These are phyloP conservation scores for Trametes cubensis DNA, from an alignment of 768 basidiomycete genomes.

Conservation along the genomic window DNA sequence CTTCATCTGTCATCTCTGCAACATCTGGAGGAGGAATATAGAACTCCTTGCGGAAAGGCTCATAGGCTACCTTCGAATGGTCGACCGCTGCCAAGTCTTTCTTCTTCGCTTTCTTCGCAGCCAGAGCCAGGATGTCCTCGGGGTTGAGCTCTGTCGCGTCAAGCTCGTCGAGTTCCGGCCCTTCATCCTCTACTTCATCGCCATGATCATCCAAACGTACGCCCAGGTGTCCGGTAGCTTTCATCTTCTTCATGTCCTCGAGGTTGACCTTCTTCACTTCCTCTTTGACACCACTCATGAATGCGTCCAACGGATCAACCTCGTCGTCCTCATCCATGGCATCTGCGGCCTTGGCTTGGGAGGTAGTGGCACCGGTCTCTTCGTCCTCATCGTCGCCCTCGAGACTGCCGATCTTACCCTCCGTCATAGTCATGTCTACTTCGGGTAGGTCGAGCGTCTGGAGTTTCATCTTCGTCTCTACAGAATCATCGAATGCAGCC, in stretches of 20 bases:
- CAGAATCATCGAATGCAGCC: constrained; percentile 80
- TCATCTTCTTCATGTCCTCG: constrained; percentile 80
- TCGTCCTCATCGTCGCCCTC: constrained; percentile 91
- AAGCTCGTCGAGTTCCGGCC: constrained; percentile 70
- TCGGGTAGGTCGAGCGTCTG: constrained; percentile 91
- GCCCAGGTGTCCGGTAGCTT: constrained; percentile 48
- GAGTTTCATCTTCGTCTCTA: constrained; percentile 84
- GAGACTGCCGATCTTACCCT: constrained; percentile 78
- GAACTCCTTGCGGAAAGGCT: constrained; percentile 96
- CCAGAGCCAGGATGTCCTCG: constrained; percentile 94
- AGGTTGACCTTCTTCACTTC: constrained; percentile 91
- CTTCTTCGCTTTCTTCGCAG: constrained; percentile 97
- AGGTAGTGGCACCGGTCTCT: constrained; percentile 67
- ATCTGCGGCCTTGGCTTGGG: constrained; percentile 73
- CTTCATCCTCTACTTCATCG: constrained; percentile 70
- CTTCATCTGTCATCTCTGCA: constrained; percentile 89
- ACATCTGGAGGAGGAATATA: constrained; percentile 92
- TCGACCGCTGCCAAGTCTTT: constrained; percentile 93
- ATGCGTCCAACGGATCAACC: constrained; percentile 91
- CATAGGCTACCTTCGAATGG: constrained; percentile 85
- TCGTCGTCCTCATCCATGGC: constrained; percentile 85
- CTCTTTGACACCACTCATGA: constrained; percentile 87
- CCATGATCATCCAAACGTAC: constrained; percentile 71
- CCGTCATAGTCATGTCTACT: constrained; percentile 89
- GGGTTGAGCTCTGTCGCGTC: constrained; percentile 91